Evolutionary conservation across 306 rosid species (phyloP).

Genomic region (Urtica urens): DNA sequence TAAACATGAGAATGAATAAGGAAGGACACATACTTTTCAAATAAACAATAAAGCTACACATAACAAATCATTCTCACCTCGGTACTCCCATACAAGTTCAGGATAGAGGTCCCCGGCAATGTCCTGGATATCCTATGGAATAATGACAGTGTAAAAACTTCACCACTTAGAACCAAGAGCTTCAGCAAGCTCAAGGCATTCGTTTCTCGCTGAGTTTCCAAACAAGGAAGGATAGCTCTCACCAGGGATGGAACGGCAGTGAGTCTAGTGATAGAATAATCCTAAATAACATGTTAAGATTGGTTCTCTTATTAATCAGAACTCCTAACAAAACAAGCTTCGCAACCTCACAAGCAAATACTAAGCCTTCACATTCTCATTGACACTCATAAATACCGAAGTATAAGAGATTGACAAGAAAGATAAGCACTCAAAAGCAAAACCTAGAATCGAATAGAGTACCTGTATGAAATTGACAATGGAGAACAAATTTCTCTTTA

Average conservation of each 20-base stretch:
- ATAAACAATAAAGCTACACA: slow-evolving; percentile 9
- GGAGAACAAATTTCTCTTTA: slow-evolving; percentile 45
- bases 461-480: slow-evolving; percentile 61
- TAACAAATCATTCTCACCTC: slow-evolving; percentile 40
- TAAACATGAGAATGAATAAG: too few species aligned
- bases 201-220: slow-evolving; percentile 22
- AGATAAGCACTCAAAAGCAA: not conserved
- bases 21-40: too few species aligned
- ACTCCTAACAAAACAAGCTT: too few species aligned
- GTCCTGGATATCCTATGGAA: slow-evolving; percentile 49
- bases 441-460: slow-evolving; percentile 1
- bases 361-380: too few species aligned
- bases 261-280: slow-evolving; percentile 55
- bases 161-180: slow-evolving; percentile 81
- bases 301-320: slow-evolving; percentile 11
- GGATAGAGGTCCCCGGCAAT: slow-evolving; percentile 63
- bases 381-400: too few species aligned
- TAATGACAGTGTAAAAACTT: slow-evolving; percentile 47
- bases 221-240: slow-evolving; percentile 63
- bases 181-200: slow-evolving; percentile 36
- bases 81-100: slow-evolving; percentile 85
- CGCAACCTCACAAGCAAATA: too few species aligned
- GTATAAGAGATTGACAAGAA: not conserved
- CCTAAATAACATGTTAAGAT: slow-evolving; percentile 32
- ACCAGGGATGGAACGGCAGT: slow-evolving; percentile 75